These are phyloP conservation scores for Hygrophorus russula DNA, from an alignment of 768 basidiomycete species.

Conservation along the genomic window DNA sequence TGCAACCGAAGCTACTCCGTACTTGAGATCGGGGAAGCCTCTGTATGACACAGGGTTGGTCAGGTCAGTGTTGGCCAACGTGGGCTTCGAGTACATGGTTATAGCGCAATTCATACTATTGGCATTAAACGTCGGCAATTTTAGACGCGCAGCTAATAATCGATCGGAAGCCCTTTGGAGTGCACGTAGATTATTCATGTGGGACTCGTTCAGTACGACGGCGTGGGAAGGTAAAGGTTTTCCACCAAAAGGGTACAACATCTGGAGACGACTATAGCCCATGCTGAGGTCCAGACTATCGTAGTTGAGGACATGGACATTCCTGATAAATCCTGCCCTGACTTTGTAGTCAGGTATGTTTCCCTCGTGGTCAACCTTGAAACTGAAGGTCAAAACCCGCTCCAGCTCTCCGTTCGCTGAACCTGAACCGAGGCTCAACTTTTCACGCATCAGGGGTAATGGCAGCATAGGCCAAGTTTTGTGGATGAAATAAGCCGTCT, in stretches of 20 bases:
- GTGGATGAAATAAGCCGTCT: constrained; percentile 57
- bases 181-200: constrained; percentile 19
- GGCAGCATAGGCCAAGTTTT: constrained; percentile 69
- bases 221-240: constrained; percentile 1
- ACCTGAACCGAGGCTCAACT: constrained; percentile 29
- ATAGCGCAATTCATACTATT: constrained; percentile 18
- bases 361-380: constrained; percentile 48
- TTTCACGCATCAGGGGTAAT: constrained; percentile 32
- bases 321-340: constrained; percentile 61
- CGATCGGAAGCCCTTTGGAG: constrained; percentile 13
- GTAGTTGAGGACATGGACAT: constrained; percentile 57
- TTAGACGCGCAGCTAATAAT: constrained; percentile 11
- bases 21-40: constrained; percentile 43
- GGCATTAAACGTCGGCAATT: constrained; percentile 14
- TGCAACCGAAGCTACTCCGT: constrained; percentile 29
- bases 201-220: constrained; percentile 1
- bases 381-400: constrained; percentile 72
- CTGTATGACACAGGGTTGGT: constrained; percentile 22
- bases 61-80: constrained; percentile 10
- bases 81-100: constrained; percentile 15
- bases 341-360: constrained; percentile 62
- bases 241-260: constrained; percentile 34
- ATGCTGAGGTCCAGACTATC: constrained; percentile 48
- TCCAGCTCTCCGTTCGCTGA: constrained; percentile 26
- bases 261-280: constrained; percentile 12